A percentile compares a stretch with the other conserved stretches of the same genome.
Conservation (phyloP, 306 rosid genomes). For the Geum urbanum region DNA sequence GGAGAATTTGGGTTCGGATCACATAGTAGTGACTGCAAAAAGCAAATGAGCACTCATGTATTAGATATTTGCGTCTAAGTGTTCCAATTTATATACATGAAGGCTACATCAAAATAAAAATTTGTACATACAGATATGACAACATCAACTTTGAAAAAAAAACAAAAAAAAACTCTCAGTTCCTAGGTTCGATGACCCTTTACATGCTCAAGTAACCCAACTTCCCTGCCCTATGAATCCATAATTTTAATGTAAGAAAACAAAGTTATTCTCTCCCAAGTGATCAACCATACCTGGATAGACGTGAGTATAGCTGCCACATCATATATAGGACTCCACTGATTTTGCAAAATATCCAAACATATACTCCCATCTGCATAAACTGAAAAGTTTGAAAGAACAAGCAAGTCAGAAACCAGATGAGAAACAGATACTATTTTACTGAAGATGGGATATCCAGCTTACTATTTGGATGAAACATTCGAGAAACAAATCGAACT, state of each 20-base stretch:
- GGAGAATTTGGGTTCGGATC: slow-evolving; percentile 99
- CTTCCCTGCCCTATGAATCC: background rate
- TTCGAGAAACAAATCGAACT: slow-evolving; percentile 83
- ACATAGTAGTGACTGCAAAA: slow-evolving; percentile 75
- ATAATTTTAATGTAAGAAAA: background rate
- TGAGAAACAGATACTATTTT: background rate
- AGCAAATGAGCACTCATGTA: slow-evolving; percentile 4
- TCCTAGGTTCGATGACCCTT: background rate
- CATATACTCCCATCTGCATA: slow-evolving; percentile 99
- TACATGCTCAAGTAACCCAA: no score
- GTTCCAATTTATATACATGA: background rate
- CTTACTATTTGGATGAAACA: slow-evolving; percentile 96
- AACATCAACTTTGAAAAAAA: background rate
- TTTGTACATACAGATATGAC: background rate
- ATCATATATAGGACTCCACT: slow-evolving; percentile 97
- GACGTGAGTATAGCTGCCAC: slow-evolving; percentile 98
- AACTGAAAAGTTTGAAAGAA: slow-evolving; percentile 44
- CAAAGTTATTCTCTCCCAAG: background rate
- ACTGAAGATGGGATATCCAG: slow-evolving; percentile 8
- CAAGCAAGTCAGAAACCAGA: background rate
- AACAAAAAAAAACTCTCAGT: background rate
- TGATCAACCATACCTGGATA: slow-evolving; percentile 60
- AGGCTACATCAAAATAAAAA: background rate
- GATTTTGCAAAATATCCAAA: slow-evolving; percentile 91
- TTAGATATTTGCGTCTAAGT: background rate